phyloP scores from a whole-genome alignment of 257 asterid genomes.

The Gentiana macrophylla region DNA sequence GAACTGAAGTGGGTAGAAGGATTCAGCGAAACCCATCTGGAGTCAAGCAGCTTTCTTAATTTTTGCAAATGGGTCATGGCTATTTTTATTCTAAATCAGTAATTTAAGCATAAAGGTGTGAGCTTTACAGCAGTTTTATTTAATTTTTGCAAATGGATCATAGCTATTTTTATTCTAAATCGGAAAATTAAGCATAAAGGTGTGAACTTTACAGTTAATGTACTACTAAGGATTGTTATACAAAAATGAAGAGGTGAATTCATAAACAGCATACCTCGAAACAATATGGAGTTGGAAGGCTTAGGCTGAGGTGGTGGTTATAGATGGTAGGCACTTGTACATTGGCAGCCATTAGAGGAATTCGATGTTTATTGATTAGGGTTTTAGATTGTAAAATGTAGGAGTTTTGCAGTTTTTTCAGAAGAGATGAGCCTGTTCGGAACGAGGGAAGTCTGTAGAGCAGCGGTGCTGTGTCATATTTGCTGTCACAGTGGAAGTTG shows the following conservation, averaged over 20 bases:
- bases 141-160: constrained; percentile 36
- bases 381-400: not conserved
- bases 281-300: not conserved
- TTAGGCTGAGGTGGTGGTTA: not conserved
- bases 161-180: constrained; percentile 8
- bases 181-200: not conserved
- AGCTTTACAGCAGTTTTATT: constrained; percentile 10
- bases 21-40: too few species aligned
- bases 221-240: constrained; percentile 1
- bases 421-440: not conserved
- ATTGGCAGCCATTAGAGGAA: constrained; percentile 6
- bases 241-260: too few species aligned
- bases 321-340: not conserved
- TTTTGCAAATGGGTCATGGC: too few species aligned
- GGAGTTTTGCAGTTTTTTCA: not conserved
- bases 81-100: too few species aligned
- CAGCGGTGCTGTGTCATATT: too few species aligned
- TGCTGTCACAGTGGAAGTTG: too few species aligned
- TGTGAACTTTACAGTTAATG: not conserved
- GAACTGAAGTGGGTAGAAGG: constrained; percentile 3
- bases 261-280: too few species aligned
- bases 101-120: too few species aligned
- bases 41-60: too few species aligned
- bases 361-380: not conserved
- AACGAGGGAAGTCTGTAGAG: not conserved